Percentiles rank a stretch among this genome's conserved stretches.
These are phyloP conservation scores for Lindgomyces ingoldianus DNA, from an alignment of 495 filamentous ascomycete genomes.

Conservation along the genomic window DNA sequence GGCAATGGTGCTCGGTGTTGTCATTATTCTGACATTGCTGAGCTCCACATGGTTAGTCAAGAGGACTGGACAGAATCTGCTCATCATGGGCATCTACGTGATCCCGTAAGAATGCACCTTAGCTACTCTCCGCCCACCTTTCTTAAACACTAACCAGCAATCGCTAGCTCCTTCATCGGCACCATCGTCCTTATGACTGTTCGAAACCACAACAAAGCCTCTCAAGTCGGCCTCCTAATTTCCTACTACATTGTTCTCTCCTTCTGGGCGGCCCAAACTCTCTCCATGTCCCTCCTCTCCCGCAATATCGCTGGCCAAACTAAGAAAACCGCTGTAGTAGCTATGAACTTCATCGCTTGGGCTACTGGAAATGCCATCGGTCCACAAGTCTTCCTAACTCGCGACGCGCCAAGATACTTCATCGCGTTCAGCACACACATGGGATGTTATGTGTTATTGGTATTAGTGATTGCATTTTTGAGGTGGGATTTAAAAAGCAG, in stretches of 20 bases:
- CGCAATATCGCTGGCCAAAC: slow-evolving; percentile 62
- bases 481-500: slow-evolving; percentile 51
- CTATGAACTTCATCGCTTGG: slow-evolving; percentile 55
- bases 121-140: too few relatives aligned
- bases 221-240: slow-evolving; percentile 56
- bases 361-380: slow-evolving; percentile 35
- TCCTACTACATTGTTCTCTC: slow-evolving; percentile 61
- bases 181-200: slow-evolving; percentile 60
- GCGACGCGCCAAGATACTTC: slow-evolving; percentile 54
- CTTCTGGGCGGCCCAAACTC: slow-evolving; percentile 60
- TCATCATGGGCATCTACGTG: slow-evolving; percentile 64
- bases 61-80: slow-evolving; percentile 61
- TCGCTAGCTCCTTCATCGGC: slow-evolving; percentile 55
- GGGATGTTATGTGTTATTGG: slow-evolving; percentile 54
- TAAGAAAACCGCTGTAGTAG: slow-evolving; percentile 66
- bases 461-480: slow-evolving; percentile 51
- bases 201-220: slow-evolving; percentile 47
- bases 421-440: slow-evolving; percentile 59
- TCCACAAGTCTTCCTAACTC: slow-evolving; percentile 56
- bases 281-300: slow-evolving; percentile 59
- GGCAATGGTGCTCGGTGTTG: slow-evolving; percentile 65
- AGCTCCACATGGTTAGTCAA: slow-evolving; percentile 65
- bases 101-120: slow-evolving; percentile 56
- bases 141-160: neutral
- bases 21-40: slow-evolving; percentile 68